Conservation (phyloP, 441 rosid species). For the California macrophylla region DNA sequence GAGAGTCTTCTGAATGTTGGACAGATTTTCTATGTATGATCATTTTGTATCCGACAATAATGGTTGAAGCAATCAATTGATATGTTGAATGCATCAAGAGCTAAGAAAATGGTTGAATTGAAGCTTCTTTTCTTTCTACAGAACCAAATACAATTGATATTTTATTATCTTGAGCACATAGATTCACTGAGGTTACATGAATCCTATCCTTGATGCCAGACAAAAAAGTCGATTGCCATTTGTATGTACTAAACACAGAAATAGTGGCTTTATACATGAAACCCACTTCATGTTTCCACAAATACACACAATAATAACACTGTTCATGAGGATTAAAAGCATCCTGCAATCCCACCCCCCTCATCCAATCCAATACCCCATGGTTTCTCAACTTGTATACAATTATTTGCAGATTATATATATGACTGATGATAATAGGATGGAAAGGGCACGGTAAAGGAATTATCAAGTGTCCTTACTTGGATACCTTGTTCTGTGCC, state of each 20-base stretch:
- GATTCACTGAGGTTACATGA: no score
- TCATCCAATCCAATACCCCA: neutral
- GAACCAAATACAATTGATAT: no score
- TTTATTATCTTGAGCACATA: no score
- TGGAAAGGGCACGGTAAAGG: neutral
- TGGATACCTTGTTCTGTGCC: constrained; percentile 4
- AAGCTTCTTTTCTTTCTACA: no score
- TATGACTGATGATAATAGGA: neutral
- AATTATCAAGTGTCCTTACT: neutral
- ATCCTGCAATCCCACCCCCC: neutral
- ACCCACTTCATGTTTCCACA: neutral
- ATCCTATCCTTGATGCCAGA: no score
- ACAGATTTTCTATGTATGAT: constrained; percentile 66
- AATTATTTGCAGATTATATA: neutral
- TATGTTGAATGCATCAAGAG: no score
- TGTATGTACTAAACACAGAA: neutral
- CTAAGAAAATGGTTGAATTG: no score
- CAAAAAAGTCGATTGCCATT: no score
- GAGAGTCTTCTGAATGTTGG: constrained; percentile 87
- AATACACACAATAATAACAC: neutral
- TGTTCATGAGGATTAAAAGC: neutral
- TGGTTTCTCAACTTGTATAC: neutral
- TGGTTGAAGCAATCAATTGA: no score
- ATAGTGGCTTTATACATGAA: neutral
- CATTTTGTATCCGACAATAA: no score